phyloP scores from a whole-genome alignment of 345 rosid species.

The Linum lewisii region DNA sequence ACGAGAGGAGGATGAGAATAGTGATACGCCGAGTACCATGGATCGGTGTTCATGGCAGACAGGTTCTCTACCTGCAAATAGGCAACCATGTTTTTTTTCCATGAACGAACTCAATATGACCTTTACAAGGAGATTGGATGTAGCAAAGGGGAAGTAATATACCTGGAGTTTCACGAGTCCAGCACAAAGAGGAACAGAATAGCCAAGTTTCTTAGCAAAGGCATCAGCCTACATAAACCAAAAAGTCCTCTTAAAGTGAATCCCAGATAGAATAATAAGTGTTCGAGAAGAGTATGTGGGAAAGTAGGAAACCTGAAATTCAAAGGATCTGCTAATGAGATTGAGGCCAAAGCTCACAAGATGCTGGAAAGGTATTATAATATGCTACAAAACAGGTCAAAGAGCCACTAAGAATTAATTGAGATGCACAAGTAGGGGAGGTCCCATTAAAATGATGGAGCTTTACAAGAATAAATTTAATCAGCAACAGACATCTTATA shows the following conservation, averaged over 20 bases:
- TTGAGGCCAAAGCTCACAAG: constrained; percentile 81
- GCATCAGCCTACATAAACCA: constrained; percentile 71
- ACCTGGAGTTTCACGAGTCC: constrained; percentile 98
- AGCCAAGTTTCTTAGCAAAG: constrained; percentile 88
- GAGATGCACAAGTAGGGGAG: no score
- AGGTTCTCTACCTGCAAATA: constrained; percentile 86
- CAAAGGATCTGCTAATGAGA: constrained; percentile 93
- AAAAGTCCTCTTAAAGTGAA: constrained; percentile 2
- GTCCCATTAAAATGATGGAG: background rate
- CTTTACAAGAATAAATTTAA: background rate
- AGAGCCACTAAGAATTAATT: background rate
- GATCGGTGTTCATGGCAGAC: constrained; percentile 95
- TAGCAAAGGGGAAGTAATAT: constrained; percentile 5
- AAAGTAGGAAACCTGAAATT: constrained; percentile 65
- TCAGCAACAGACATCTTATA: background rate
- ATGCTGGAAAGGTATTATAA: constrained; percentile 85
- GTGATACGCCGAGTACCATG: constrained; percentile 96
- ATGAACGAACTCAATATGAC: no score
- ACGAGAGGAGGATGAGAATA: constrained; percentile 96
- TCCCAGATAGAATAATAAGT: background rate
- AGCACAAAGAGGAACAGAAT: constrained; percentile 66
- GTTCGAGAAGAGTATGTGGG: background rate
- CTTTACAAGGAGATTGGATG: background rate
- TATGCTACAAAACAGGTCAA: constrained; percentile 49
- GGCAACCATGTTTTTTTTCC: background rate